Evolutionary conservation across 2,329 filamentous ascomycete species (phyloP).

Genomic region (Juglanconis juglandina): DNA sequence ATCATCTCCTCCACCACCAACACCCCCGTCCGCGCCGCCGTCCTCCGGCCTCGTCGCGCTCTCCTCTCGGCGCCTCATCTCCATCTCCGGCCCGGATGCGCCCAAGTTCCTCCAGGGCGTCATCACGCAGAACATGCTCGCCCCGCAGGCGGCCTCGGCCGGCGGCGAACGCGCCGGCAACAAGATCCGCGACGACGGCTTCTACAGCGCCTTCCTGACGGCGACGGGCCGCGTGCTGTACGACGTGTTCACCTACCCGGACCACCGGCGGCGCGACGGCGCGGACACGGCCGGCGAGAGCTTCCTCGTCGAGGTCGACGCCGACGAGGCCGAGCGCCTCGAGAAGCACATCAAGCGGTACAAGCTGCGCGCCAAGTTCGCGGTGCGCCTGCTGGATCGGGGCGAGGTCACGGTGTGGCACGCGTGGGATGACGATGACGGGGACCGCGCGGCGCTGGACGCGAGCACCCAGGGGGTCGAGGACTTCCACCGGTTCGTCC

Average conservation of each 20-base stretch:
- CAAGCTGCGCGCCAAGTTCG: slow-evolving; percentile 78
- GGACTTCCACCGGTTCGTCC: slow-evolving; percentile 8
- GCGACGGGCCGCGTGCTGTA: slow-evolving; percentile 79
- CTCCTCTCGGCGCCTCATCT: slow-evolving; percentile 73
- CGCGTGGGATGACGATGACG: slow-evolving; percentile 61
- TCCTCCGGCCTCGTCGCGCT: slow-evolving; percentile 52
- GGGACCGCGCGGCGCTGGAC: slow-evolving; percentile 24
- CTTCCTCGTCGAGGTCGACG: slow-evolving; percentile 83
- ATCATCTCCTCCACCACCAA: slow-evolving; percentile 14
- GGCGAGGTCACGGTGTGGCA: slow-evolving; percentile 70
- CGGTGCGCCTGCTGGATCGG: slow-evolving; percentile 60
- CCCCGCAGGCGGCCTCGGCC: slow-evolving; percentile 23
- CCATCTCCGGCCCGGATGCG: slow-evolving; percentile 74
- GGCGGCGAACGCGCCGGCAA: slow-evolving; percentile 18
- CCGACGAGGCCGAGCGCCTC: slow-evolving; percentile 57
- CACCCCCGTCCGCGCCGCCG: slow-evolving; percentile 37
- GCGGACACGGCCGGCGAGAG: slow-evolving; percentile 34
- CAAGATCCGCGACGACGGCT: slow-evolving; percentile 43
- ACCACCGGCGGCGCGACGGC: slow-evolving; percentile 28
- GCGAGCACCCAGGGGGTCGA: not conserved
- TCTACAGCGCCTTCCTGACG: slow-evolving; percentile 83
- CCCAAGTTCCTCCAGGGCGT: slow-evolving; percentile 85
- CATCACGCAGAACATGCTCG: slow-evolving; percentile 68
- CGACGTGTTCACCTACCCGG: slow-evolving; percentile 86
- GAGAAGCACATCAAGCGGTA: slow-evolving; percentile 76